These are phyloP conservation scores for Cornus suecica DNA, from an alignment of 148 eudicot species.

Conservation along the genomic window DNA sequence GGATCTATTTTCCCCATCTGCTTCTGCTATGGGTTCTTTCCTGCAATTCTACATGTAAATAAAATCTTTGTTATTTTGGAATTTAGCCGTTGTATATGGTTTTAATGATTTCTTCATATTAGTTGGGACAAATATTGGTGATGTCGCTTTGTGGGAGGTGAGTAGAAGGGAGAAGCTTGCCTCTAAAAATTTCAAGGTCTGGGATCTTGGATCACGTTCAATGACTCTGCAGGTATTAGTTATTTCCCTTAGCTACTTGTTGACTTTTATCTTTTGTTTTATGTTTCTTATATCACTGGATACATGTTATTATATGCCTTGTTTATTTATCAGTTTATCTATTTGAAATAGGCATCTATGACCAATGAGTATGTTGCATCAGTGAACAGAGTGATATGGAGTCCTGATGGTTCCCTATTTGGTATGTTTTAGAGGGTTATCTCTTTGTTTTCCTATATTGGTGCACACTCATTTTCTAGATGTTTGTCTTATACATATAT, in stretches of 20 bases:
- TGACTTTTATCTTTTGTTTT: background rate
- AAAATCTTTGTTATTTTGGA: background rate
- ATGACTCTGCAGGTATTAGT: slow-evolving; percentile 50
- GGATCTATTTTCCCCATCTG: background rate
- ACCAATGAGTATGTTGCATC: slow-evolving; percentile 47
- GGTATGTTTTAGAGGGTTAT: slow-evolving; percentile 33
- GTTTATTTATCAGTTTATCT: slow-evolving; percentile 1
- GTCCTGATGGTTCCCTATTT: slow-evolving; percentile 59
- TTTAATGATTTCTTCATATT: slow-evolving; percentile 9
- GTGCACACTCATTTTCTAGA: background rate
- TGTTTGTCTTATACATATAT: background rate
- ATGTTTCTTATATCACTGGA: background rate
- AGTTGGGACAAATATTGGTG: slow-evolving; percentile 75
- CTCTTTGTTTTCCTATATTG: background rate
- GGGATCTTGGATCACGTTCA: slow-evolving; percentile 55
- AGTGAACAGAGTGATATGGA: slow-evolving; percentile 68
- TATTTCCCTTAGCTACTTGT: background rate
- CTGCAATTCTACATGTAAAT: background rate
- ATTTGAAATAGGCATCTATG: slow-evolving; percentile 37
- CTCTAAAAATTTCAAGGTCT: slow-evolving; percentile 47
- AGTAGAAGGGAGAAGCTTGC: slow-evolving; percentile 39
- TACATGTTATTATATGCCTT: background rate
- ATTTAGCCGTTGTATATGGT: background rate
- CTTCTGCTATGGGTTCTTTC: background rate
- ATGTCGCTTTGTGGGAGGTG: slow-evolving; percentile 62